Conservation (phyloP, 352 stramenopile species). For the Phytopythium aichiense region DNA sequence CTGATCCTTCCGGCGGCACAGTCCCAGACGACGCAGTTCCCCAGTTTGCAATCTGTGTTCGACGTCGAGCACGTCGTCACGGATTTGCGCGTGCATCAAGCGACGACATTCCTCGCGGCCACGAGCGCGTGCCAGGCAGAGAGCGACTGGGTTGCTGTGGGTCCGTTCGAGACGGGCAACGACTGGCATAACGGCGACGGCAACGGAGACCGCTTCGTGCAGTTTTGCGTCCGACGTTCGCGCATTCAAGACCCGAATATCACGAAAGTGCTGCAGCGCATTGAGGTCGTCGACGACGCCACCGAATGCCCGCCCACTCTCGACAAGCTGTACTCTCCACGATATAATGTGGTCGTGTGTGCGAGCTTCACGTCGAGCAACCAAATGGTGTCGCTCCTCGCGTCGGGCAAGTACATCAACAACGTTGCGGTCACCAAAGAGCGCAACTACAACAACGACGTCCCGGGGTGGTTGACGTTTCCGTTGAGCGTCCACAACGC, state of each 20-base stretch:
- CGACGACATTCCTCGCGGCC: conserved; percentile 1
- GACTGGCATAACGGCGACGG: background rate
- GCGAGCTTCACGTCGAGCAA: background rate
- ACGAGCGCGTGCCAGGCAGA: background rate
- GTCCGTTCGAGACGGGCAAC: background rate
- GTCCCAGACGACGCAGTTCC: background rate
- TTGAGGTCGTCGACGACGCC: background rate
- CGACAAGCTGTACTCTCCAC: background rate
- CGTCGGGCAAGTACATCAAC: background rate
- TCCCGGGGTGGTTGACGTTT: background rate
- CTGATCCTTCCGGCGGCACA: background rate
- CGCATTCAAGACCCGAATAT: background rate
- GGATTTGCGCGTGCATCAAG: background rate
- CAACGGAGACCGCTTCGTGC: background rate
- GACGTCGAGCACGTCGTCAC: background rate
- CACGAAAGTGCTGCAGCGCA: background rate
- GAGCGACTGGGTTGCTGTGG: background rate
- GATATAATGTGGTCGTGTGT: background rate
- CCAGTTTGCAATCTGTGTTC: background rate
- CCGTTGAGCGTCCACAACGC: background rate
- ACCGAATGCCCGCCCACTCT: background rate
- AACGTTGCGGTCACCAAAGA: conserved; percentile 1
- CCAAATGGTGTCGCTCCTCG: background rate
- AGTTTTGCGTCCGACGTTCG: background rate
- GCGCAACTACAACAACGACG: conserved; percentile 2